phyloP scores from a whole-genome alignment of 2,329 filamentous ascomycete species.

The Ceratocystis diversiconidia region DNA sequence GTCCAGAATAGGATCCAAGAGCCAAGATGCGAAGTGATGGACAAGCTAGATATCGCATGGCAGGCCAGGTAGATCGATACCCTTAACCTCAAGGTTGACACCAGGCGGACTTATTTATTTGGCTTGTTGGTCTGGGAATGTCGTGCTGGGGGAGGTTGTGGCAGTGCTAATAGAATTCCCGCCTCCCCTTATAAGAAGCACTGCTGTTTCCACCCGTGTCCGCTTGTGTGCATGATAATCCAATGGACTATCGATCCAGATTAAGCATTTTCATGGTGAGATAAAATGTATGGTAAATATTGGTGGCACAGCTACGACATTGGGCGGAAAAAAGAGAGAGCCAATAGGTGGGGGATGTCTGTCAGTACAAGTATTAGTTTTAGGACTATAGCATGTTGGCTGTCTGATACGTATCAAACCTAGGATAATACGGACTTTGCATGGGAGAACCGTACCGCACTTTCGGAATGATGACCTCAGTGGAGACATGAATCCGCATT shows the following conservation, averaged over 20 bases:
- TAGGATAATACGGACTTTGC: conserved; percentile 1
- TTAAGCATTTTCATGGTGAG: neutral
- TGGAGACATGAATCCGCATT: neutral
- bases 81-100: neutral
- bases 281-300: no score
- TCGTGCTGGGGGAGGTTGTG: neutral
- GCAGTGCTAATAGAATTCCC: neutral
- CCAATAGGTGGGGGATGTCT: neutral
- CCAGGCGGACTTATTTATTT: neutral
- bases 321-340: neutral
- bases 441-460: neutral
- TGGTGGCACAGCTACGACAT: neutral
- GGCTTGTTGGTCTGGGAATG: neutral
- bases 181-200: neutral
- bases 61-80: neutral
- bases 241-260: neutral
- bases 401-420: neutral
- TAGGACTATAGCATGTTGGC: neutral
- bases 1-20: neutral
- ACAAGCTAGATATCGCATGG: no score
- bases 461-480: conserved; percentile 2
- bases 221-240: neutral
- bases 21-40: no score
- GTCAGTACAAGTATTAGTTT: neutral
- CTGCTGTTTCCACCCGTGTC: neutral